Base-by-base conservation (phyloP, 805 yeast species). In the Candida krabiensis region DNA sequence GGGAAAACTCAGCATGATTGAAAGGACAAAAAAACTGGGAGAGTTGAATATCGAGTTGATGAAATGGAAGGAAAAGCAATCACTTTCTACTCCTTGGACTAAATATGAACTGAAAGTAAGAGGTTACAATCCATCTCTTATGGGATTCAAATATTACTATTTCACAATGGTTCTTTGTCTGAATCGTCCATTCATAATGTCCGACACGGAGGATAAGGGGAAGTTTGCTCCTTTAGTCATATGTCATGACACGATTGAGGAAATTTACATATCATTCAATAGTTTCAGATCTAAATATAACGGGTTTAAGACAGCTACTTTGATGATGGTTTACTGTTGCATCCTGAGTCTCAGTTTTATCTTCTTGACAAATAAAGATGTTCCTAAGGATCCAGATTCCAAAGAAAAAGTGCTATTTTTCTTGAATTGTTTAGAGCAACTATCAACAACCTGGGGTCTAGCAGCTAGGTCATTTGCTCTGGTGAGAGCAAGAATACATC, bases 111-210 rank as follows among this genome's bases (percentile, higher is more conserved):
- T 29, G 19, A 29, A 29, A 29, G 32, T 16, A 8, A 29, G 32
- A 29, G 32, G 32, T 5, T 29, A 29, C 32, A 29, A 29, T 17
- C 32, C 32, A 12, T 29, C 32, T 7, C 19, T 16, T 14, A 29
- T 29, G 32, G 32, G 32, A 8, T 29, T 29, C 32, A 29, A 29
- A 16, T 29, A 29, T 29, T 29, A 29, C n/a, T 29, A 29, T 16
- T 29, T 29, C 32, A 29, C 32, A 17, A 29, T 29, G 32, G 32
- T 29, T n/a, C 32, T 29, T 16, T 29, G 32, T 12, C 32, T 29
- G 19, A 29, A 29, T 12, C 32, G 32, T 29, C 32, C 32, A 16
- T 29, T 29, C 19, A 29, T 29, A 29, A 15, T 29, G 19, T 13
- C 32, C 19, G n/a, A 29, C 15, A 29, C 32, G 5, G 32, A 29